Percentiles rank a stretch among this genome's conserved stretches.
phyloP scores from a whole-genome alignment of 805 yeast genomes.

The Candida gorgasii region DNA sequence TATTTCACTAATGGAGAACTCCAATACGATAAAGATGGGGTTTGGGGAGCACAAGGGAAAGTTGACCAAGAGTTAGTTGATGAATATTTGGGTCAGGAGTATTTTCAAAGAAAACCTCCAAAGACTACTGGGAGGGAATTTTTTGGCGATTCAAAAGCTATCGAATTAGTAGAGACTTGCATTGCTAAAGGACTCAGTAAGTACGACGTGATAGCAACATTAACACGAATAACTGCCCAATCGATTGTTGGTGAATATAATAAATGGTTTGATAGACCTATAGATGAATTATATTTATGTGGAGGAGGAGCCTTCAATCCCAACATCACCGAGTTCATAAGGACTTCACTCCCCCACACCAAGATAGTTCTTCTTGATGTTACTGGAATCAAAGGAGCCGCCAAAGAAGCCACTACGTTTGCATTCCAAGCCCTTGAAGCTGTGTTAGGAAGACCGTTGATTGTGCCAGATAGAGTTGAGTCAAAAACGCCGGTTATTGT shows the following conservation, averaged over 20 bases:
- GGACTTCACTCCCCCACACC: constrained; percentile 18
- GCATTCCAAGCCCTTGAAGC: constrained; percentile 25
- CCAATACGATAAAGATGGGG: constrained; percentile 23
- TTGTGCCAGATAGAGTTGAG: constrained; percentile 22
- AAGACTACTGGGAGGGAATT: constrained; percentile 28
- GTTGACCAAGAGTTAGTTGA: constrained; percentile 22
- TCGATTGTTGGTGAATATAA: constrained; percentile 21
- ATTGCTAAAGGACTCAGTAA: constrained; percentile 16
- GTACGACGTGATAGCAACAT: constrained; percentile 23
- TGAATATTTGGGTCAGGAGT: constrained; percentile 18
- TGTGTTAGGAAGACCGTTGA: constrained; percentile 21
- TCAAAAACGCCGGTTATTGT: constrained; percentile 19
- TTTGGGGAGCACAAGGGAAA: constrained; percentile 21
- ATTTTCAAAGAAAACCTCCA: constrained; percentile 21
- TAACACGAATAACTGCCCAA: constrained; percentile 25
- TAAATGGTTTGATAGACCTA: constrained; percentile 15
- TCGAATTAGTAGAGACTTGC: constrained; percentile 10
- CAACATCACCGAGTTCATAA: constrained; percentile 19
- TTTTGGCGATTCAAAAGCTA: constrained; percentile 23
- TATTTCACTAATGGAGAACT: constrained; percentile 20
- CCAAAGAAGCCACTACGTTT: constrained; percentile 26
- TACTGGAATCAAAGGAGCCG: constrained; percentile 11
- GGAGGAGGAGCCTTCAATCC: constrained; percentile 28
- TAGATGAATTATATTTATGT: constrained; percentile 23
- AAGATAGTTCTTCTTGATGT: constrained; percentile 18